These are phyloP conservation scores for Quercus tomentella DNA, from an alignment of 331 rosid genomes.

Conservation along the genomic window DNA sequence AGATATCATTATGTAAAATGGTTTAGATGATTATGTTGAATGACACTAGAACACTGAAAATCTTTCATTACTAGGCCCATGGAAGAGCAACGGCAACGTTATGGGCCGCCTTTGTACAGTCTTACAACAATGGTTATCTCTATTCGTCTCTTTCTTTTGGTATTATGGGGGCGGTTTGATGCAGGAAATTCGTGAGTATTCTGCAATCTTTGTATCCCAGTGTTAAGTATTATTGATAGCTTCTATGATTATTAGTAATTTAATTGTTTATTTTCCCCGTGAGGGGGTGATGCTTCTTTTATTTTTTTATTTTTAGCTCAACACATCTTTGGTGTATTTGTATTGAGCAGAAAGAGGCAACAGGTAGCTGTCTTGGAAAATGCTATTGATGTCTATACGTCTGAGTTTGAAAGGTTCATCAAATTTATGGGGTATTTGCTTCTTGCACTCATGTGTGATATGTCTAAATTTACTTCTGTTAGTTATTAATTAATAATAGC, in stretches of 20 bases:
- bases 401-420: slow-evolving; percentile 77
- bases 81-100: slow-evolving; percentile 97
- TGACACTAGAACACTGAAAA: background rate
- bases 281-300: background rate
- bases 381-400: slow-evolving; percentile 70
- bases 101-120: slow-evolving; percentile 85
- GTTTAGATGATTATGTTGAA: background rate
- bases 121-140: slow-evolving; percentile 71
- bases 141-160: slow-evolving; percentile 58
- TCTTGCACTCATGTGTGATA: background rate
- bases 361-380: slow-evolving; percentile 57
- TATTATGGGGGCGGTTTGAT: slow-evolving; percentile 69
- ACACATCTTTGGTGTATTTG: slow-evolving; percentile 1
- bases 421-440: slow-evolving; percentile 65
- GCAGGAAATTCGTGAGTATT: slow-evolving; percentile 59
- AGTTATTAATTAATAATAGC: background rate
- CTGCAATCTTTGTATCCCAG: slow-evolving; percentile 8
- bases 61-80: slow-evolving; percentile 65
- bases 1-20: background rate
- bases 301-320: background rate
- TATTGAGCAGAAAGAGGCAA: slow-evolving; percentile 51
- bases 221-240: background rate
- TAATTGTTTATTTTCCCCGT: background rate
- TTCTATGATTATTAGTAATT: background rate
- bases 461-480: background rate